phyloP scores from a whole-genome alignment of 352 stramenopile species.

The Phytopythium aichiense region DNA sequence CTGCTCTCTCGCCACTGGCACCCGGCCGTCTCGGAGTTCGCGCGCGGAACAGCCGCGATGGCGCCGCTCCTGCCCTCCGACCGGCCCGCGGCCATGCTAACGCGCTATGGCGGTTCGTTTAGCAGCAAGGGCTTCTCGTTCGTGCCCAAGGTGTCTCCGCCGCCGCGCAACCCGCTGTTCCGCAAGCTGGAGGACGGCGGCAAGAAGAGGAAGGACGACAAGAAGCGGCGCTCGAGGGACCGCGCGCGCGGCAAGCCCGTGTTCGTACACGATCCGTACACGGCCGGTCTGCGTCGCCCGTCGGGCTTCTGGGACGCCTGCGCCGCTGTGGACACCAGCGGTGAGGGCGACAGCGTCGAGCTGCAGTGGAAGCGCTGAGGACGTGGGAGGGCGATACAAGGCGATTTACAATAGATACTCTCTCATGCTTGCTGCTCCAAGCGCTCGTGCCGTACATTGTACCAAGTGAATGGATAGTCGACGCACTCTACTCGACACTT shows the following conservation, averaged over 20 bases:
- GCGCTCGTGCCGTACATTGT: too few relatives aligned
- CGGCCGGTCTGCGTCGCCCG: slow-evolving; percentile 24
- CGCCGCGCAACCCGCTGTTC: slow-evolving; percentile 63
- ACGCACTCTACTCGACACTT: too few relatives aligned
- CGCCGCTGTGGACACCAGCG: neutral
- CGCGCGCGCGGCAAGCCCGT: slow-evolving; percentile 28
- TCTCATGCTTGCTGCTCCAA: too few relatives aligned
- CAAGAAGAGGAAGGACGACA: slow-evolving; percentile 44
- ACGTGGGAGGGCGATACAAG: neutral
- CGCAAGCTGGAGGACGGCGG: slow-evolving; percentile 51
- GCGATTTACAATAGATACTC: neutral
- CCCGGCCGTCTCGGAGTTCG: slow-evolving; percentile 69
- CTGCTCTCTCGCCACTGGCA: slow-evolving; percentile 86
- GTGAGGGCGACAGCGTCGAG: neutral
- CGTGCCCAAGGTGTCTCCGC: slow-evolving; percentile 54
- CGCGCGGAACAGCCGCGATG: slow-evolving; percentile 57
- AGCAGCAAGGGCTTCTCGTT: slow-evolving; percentile 47
- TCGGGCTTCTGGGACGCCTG: slow-evolving; percentile 19
- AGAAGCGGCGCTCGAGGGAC: slow-evolving; percentile 45
- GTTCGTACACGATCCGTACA: slow-evolving; percentile 59
- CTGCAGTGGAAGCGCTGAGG: neutral
- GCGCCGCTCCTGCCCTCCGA: slow-evolving; percentile 63
- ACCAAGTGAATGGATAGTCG: too few relatives aligned
- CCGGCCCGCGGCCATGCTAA: slow-evolving; percentile 53
- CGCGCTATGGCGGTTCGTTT: slow-evolving; percentile 33